Conservation (phyloP, 345 rosid genomes). For the Citropsis articulata region DNA sequence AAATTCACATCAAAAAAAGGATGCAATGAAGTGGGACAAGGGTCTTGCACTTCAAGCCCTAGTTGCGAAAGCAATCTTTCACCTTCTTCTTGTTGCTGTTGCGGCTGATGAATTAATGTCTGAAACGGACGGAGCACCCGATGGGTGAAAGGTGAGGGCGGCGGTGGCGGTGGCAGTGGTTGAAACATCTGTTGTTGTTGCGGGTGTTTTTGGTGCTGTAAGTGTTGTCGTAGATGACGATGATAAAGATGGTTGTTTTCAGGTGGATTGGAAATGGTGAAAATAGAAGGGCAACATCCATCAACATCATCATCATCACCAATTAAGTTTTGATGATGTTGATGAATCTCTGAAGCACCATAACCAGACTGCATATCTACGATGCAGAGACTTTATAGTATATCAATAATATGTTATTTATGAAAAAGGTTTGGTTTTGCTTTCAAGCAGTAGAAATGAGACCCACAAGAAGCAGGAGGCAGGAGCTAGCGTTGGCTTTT, state of each 20-base stretch:
- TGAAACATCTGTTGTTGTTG: conserved; percentile 13
- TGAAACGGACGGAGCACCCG: conserved; percentile 27
- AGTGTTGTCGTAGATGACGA: not conserved
- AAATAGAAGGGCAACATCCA: conserved; percentile 18
- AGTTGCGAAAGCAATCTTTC: conserved; percentile 8
- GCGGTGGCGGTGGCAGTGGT: not conserved
- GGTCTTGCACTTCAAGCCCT: not conserved
- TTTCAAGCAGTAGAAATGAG: not conserved
- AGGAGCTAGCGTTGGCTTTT: not conserved
- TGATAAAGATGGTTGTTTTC: conserved; percentile 16
- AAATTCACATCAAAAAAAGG: conserved; percentile 22
- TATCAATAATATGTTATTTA: too few relatives aligned
- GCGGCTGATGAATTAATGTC: conserved; percentile 14
- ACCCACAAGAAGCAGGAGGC: not conserved
- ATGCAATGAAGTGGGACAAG: not conserved
- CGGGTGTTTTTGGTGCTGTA: conserved; percentile 1
- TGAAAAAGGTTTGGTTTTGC: not conserved
- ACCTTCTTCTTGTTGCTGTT: not conserved
- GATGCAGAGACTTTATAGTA: not conserved
- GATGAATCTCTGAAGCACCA: conserved; percentile 12
- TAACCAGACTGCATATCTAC: conserved; percentile 22
- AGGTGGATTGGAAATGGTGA: conserved; percentile 22
- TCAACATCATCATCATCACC: not conserved
- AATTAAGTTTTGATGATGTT: conserved; percentile 8
- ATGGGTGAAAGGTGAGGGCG: conserved; percentile 9